A percentile compares a stretch with the other conserved stretches of the same genome.
Conservation (phyloP, 306 rosid genomes). For the Malus sylvestris region DNA sequence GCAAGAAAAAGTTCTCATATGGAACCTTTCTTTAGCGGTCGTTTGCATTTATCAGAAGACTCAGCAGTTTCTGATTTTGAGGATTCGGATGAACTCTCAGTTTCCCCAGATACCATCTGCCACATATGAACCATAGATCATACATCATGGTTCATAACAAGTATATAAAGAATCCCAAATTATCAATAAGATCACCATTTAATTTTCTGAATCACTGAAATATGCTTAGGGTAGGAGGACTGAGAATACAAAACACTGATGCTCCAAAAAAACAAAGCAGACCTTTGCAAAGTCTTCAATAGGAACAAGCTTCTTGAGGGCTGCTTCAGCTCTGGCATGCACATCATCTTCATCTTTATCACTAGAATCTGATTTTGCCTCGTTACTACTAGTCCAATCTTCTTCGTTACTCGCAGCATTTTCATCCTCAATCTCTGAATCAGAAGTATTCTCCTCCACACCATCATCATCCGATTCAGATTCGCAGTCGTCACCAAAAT, state of each 20-base stretch:
- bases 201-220: not conserved
- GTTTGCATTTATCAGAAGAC: conserved; percentile 42
- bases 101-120: conserved; percentile 53
- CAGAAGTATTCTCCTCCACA: conserved; percentile 62
- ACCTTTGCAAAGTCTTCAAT: conserved; percentile 66
- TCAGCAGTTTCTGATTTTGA: conserved; percentile 49
- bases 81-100: conserved; percentile 37
- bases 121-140: conserved; percentile 11
- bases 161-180: not conserved
- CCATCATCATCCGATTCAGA: conserved; percentile 73
- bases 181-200: not conserved
- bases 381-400: conserved; percentile 76
- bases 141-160: not conserved
- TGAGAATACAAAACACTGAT: not conserved
- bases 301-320: conserved; percentile 77
- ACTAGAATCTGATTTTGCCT: conserved; percentile 63
- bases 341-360: conserved; percentile 72
- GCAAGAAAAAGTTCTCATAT: not conserved
- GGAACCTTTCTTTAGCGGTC: conserved; percentile 71
- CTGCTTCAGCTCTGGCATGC: conserved; percentile 68
- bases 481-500: conserved; percentile 76
- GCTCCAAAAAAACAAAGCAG: not conserved
- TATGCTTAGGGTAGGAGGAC: not conserved
- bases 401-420: conserved; percentile 64
- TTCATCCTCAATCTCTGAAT: conserved; percentile 76